Evolutionary conservation across 2,329 filamentous ascomycete species (phyloP).

Genomic region (Botryotinia convoluta): DNA sequence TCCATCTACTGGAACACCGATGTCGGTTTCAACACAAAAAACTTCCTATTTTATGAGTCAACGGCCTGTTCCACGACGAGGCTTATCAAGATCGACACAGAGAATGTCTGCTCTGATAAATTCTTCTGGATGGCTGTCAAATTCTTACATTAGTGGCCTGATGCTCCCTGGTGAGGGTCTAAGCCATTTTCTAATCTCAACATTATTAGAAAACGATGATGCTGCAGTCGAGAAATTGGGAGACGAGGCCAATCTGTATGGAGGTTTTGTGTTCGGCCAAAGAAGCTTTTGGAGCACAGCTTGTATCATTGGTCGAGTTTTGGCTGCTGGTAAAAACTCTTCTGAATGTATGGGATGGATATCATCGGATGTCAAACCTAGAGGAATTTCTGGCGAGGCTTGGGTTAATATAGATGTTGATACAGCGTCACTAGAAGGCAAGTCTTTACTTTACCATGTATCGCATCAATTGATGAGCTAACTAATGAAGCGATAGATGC

Average conservation of each 20-base stretch:
- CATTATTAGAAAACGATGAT: constrained; percentile 62
- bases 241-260: constrained; percentile 59
- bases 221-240: constrained; percentile 57
- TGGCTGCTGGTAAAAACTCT: constrained; percentile 60
- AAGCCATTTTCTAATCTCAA: constrained; percentile 63
- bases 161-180: constrained; percentile 63
- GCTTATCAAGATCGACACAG: constrained; percentile 27
- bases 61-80: constrained; percentile 24
- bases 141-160: constrained; percentile 64
- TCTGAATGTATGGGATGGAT: constrained; percentile 69
- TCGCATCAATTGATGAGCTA: background rate
- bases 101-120: constrained; percentile 55
- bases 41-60: constrained; percentile 37
- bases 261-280: constrained; percentile 60
- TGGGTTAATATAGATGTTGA: constrained; percentile 60
- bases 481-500: constrained; percentile 46
- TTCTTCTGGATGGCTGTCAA: constrained; percentile 63
- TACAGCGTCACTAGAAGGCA: constrained; percentile 42
- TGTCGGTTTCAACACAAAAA: constrained; percentile 35
- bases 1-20: constrained; percentile 32
- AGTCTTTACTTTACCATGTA: background rate
- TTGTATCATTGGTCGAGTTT: constrained; percentile 62
- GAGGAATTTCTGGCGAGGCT: constrained; percentile 48
- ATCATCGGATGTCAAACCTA: constrained; percentile 57
- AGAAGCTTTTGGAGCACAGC: constrained; percentile 69